These are phyloP conservation scores for Hysterangium stoloniferum DNA, from an alignment of 768 basidiomycete genomes.

Conservation along the genomic window DNA sequence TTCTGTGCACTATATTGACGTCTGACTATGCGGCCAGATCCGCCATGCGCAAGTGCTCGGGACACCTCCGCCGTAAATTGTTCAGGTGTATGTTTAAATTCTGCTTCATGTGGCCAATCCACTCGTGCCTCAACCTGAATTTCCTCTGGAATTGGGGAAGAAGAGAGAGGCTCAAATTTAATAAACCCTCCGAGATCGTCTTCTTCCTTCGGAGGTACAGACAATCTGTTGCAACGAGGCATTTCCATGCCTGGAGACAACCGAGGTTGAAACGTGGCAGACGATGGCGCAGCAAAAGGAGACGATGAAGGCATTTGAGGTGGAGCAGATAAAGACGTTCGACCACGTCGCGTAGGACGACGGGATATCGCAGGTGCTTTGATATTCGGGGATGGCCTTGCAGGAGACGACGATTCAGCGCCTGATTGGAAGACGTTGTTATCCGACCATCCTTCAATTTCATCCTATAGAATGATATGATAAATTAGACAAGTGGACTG, in stretches of 20 bases:
- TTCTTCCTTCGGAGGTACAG: neutral
- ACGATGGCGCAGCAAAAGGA: slow-evolving; percentile 12
- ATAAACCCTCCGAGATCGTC: neutral
- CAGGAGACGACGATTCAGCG: slow-evolving; percentile 80
- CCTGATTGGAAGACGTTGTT: slow-evolving; percentile 88
- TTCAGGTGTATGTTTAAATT: slow-evolving; percentile 15
- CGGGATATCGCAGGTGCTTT: slow-evolving; percentile 35
- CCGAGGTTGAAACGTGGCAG: slow-evolving; percentile 45
- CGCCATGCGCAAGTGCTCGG: slow-evolving; percentile 31
- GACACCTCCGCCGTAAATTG: slow-evolving; percentile 24
- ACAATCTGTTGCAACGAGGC: neutral
- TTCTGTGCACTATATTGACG: slow-evolving; percentile 4
- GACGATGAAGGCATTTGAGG: slow-evolving; percentile 32
- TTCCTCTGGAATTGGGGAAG: slow-evolving; percentile 12
- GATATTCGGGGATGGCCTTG: slow-evolving; percentile 50
- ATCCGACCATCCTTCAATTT: slow-evolving; percentile 74
- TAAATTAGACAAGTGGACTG: neutral
- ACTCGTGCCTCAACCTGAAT: slow-evolving; percentile 21
- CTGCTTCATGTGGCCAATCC: slow-evolving; percentile 9
- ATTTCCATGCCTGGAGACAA: slow-evolving; percentile 27
- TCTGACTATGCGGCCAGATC: slow-evolving; percentile 14
- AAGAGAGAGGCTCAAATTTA: neutral
- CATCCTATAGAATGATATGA: neutral
- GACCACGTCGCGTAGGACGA: slow-evolving; percentile 38
- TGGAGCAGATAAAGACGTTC: slow-evolving; percentile 68